Evolutionary conservation across 805 yeast species (phyloP), one percentile per base, ranked within the genome.

Genomic region (Wickerhamomyces ciferrii): DNA sequence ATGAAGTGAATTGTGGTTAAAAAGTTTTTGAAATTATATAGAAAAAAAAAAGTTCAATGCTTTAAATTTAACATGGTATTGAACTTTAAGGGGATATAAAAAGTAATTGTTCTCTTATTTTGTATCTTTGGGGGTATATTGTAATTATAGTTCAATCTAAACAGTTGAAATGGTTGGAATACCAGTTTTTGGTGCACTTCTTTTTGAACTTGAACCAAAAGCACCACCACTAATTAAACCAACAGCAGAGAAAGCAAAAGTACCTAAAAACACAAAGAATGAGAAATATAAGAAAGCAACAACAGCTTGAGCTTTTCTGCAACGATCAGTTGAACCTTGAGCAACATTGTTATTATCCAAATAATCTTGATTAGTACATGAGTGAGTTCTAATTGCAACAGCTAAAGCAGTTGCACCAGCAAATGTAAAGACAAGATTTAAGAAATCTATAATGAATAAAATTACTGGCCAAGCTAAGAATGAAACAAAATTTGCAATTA

Each of bases 371-470:
- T 89, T 85, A 57, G 73, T 49, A 77, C 99, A 92, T 37, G 96
- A 84, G 77, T 90, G 97, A 53, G 75, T 76, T 69, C 91, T 81
- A 63, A 87, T 82, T 60, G 83, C 95, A 50, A 88, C 96, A 45
- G 98, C 98, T 63, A 94, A 74, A 44, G 96, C 96, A 48, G 96
- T 82, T 60, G 91, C 98, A 54, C 88, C 98, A 43, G 98, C 82
- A 68, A 94, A 88, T 47, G 96, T 83, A 83, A 94, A 94, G 58
- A 91, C 86, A 58, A 82, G 70, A 78, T 90, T 90, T 70, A 94
- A 74, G 72, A 89, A 84, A 75, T 94, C 99, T 63, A 88, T 72
- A 47, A 72, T 58, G 49, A 84, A 81, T 63, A 88, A 68, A 56
- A 91, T 67, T 43, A 87, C 67, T 56, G 98, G 98, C 85, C 95